These are phyloP conservation scores for Zelopaecilomyces penicillatus DNA, from an alignment of 2,329 filamentous ascomycete species.

Conservation along the genomic window DNA sequence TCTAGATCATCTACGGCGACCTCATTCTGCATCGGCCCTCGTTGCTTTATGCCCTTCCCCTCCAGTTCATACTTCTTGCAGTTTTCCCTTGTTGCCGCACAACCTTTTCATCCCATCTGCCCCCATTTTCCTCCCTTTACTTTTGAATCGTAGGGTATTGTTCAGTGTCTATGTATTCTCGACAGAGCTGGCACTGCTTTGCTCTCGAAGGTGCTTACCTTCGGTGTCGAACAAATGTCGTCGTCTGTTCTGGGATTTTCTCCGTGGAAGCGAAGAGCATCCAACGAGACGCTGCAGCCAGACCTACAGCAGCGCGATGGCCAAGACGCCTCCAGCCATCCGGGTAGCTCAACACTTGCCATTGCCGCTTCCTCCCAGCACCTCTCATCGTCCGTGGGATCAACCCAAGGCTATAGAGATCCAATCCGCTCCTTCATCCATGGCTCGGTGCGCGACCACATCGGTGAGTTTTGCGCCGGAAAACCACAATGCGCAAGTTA, in stretches of 20 bases:
- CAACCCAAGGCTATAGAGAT: slow-evolving; percentile 42
- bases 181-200: too few species aligned
- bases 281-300: slow-evolving; percentile 27
- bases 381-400: slow-evolving; percentile 33
- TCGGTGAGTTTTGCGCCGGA: slow-evolving; percentile 35
- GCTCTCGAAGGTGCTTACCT: too few species aligned
- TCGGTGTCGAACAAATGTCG: slow-evolving; percentile 29
- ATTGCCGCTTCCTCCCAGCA: slow-evolving; percentile 13
- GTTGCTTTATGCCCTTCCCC: too few species aligned
- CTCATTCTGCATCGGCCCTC: too few species aligned
- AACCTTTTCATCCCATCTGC: too few species aligned
- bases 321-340: slow-evolving; percentile 18
- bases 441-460: slow-evolving; percentile 50
- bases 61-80: too few species aligned
- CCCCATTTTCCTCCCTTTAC: too few species aligned
- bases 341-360: slow-evolving; percentile 12
- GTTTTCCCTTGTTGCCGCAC: too few species aligned
- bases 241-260: slow-evolving; percentile 38
- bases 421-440: slow-evolving; percentile 67
- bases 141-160: too few species aligned
- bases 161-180: too few species aligned
- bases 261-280: slow-evolving; percentile 37
- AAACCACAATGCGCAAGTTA: background rate
- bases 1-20: too few species aligned
- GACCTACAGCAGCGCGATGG: slow-evolving; percentile 17